Evolutionary conservation across 2,329 filamentous ascomycete species (phyloP), one percentile per base, ranked within the genome.

Genomic region (Trichoderma endophyticum): DNA sequence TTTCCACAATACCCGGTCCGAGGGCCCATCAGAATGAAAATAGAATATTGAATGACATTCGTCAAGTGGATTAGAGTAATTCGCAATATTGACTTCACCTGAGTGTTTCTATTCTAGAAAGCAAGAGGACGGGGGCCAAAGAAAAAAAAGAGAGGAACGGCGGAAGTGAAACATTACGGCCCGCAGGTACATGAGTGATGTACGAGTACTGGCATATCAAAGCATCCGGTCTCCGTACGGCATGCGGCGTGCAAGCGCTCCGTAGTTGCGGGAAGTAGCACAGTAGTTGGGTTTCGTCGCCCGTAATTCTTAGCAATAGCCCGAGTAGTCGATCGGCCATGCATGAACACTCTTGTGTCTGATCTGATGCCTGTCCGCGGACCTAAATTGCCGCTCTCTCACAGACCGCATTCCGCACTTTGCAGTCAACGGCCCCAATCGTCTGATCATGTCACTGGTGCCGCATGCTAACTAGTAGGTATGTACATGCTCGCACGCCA

Each of bases 321-420:
- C 32, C 28, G 21, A 69, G 36, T 11, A 43, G 18, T 51, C 36
- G 39, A 61, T 51, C 28, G 11, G 24, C 39, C 66, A 12, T 69
- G 66, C 65, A 54, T 61, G 39, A 69, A 60, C 66, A 43, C 39
- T 69, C 39, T 26, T 26, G 32, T 32, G 66, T 43, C 39, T 54
- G 56, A 51, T 34, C 39, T 51, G 56, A 51, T 36, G 34, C 51
- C 65, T n/a, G 65, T 18, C 51, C 54, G 54, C 56, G 28, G 24
- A 32, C 56, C 56, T 32, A 68, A 59, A 28, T 32, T 60, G 36
- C 18, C 12, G 34, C 65, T 48, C 66, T 12, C 54, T 32, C 66
- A 61, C 66, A 61, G 56, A 61, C 66, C 66, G 66, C 66, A 60
- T 61, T 24, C 66, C 66, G 66, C 56, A 28, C 66, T 69, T 34